Conservation (phyloP, 177 flowering plant species). For the Vitis hybrid region DNA sequence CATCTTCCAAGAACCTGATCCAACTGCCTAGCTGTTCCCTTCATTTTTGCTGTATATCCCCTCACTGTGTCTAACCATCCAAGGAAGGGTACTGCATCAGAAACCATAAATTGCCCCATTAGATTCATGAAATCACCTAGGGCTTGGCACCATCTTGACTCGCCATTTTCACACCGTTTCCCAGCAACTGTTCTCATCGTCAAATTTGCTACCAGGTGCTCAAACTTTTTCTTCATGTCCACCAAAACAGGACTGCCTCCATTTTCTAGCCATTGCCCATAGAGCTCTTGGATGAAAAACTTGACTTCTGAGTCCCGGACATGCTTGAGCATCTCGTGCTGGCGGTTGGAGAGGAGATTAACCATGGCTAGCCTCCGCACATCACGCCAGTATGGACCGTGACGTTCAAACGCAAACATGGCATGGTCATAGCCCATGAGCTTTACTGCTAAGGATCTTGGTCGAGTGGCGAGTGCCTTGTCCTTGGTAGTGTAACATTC, state of each 20-base stretch:
- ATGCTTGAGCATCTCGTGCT: too few species aligned
- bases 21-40: constrained; percentile 3
- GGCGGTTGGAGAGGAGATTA: too few species aligned
- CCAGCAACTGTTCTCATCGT: constrained; percentile 10
- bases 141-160: neutral
- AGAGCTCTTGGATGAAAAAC: too few species aligned
- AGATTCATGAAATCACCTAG: constrained; percentile 6
- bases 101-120: neutral
- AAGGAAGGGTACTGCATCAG: constrained; percentile 12
- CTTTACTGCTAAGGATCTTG: neutral
- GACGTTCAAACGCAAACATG: too few species aligned
- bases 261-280: neutral
- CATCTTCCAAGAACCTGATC: neutral
- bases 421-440: too few species aligned
- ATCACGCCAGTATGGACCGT: too few species aligned
- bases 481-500: constrained; percentile 21
- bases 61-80: constrained; percentile 9
- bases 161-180: constrained; percentile 1
- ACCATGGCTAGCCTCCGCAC: too few species aligned
- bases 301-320: too few species aligned
- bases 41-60: constrained; percentile 13
- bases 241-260: neutral
- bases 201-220: neutral
- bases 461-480: neutral
- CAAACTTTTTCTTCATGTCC: constrained; percentile 19